Base-by-base conservation (phyloP, 116 monocot genomes). In the Posidonia oceanica region DNA sequence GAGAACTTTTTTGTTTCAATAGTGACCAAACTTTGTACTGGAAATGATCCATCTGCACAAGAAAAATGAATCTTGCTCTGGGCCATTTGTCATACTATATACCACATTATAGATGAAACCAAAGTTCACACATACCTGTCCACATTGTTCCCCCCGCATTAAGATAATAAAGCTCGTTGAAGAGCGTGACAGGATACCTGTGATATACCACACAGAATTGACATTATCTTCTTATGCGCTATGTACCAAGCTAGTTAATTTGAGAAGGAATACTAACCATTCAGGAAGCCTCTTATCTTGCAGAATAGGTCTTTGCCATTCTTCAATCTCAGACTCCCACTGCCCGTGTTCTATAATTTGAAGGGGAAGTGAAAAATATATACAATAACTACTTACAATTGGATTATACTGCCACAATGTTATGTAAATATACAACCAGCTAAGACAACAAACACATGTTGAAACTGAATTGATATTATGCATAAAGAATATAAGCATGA, bases 131-230 rank as follows among this genome's bases (percentile, higher is more conserved):
- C 2, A 40, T 78, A 99, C 99, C 99, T 79, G 93, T 99, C 99
- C 99, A 99, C 63, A 99, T 88, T 42, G 90, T 84, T 69, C 90
- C 93, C 64, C 99, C 99, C 64, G 99, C 87, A 90, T 93, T 99
- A 66, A 99, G 93, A 80, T 87, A 99, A 69, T 99, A 93, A 22
- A 99, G 88, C 75, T 99, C 93, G 80, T 99, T 99, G 76, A 99
- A 99, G 60, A 99, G 88, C 75, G 88, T 93, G 21, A 81, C 71
- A 38, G 79, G 88, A 53, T 93, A 99, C 99, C 93, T 99, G 79
- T 44, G 77, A 69, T 66, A 39, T 58, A 1, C 15, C 23, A 38
- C 23, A 38, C 58, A 70, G 36, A 29, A 63, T 72, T 4, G 3
- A 75, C 64, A 63, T 29, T 29, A 29, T 55, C 69, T 17, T 36